Evolutionary conservation across 768 basidiomycete genomes (phyloP), one percentile per base, ranked within the genome.

Genomic region (Austroboletus eburneus): DNA sequence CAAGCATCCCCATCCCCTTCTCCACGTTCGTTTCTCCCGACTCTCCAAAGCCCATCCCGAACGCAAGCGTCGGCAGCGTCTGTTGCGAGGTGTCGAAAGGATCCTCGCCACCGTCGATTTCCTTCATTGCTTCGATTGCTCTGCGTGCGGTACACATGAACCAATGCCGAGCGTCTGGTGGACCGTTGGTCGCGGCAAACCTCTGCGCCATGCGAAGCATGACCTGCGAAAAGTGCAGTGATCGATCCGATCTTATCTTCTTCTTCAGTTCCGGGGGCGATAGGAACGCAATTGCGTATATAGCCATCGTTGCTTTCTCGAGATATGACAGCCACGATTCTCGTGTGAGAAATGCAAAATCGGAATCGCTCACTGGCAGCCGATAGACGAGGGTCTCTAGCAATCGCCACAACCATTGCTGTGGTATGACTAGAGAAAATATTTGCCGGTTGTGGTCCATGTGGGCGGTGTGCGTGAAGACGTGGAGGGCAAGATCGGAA

Each of bases 21-120:
- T 91, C 87, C 39, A 75, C 68, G 9, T 72, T 71, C 16, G 65
- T 76, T 55, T 89, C 85, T 8, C 79, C 81, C 35, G 78, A 74
- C 60, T 90, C 90, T 2, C 84, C 80, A 57, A 85, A 90, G 13
- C 87, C 89, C 77, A 91, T 86, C n/a, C 88, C 89, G 61, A 90
- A 91, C 5, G 85, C 73, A 42, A 91, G 73, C 4, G 79, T 77
- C 5, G 87, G 76, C 40, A 72, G 72, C 17, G 69, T 67, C 17
- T 80, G 65, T 52, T 83, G 80, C 3, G 81, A 72, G 5, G 75
- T 78, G 58, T 89, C 88, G 52, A 88, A 86, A 30, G 78, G 72
- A 59, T 91, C 89, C 54, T 80, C 78, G 9, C 73, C 81, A 52
- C 83, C 85, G 61, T 92, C 89, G 45, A 92, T 68, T 29, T 88